Evolutionary conservation across 1,284 basidiomycete species (phyloP), one percentile per base, ranked within the genome.

Genomic region (Takashimella tepidaria): DNA sequence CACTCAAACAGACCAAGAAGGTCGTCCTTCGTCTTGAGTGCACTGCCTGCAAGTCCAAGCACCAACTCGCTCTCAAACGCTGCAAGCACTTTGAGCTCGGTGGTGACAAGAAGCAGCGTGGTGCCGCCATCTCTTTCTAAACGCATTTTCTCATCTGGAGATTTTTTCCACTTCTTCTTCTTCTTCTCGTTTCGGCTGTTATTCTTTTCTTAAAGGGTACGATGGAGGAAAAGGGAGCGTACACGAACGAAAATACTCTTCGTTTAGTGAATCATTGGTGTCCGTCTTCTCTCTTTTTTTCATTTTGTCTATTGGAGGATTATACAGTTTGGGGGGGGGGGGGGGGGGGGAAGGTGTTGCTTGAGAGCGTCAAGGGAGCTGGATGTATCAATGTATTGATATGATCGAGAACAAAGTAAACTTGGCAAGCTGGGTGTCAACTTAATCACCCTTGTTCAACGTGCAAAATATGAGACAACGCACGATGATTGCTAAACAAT

Each of bases 71-170:
- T 21, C 83, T 98, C 75, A 98, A 98, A 83, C 92, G 96, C 71
- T 97, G 92, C 92, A 98, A 98, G 81, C 95, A 98, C 83, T 97
- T 97, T 82, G 93, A 97, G 82, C 88, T 97, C 57, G 92, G 95
- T 81, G 95, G 96, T 79, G 95, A 98, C 85, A 98, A 97, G 86
- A 98, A 98, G 89, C 93, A 92, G 72, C 92, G 95, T 84, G 90
- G 92, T 53, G 60, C 61, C 24, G 66, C 60, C 44, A 54, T 69
- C 50, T 49, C 50, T 47, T 69, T 67, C 64, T 69, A 65, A 61
- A 54, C 59, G 57, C 4, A 19, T 16, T 49, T 26, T n/a, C 31
- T n/a, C 41, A 21, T 21, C 19, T 16, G 41, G 19, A 21, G 19
- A 43, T 43, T 21, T 43, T 21, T 27, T 41, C 31, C 24, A 6